These are phyloP conservation scores for Rhizophagus clarus DNA, from an alignment of 192 early-diverging fungal species.

Conservation along the genomic window DNA sequence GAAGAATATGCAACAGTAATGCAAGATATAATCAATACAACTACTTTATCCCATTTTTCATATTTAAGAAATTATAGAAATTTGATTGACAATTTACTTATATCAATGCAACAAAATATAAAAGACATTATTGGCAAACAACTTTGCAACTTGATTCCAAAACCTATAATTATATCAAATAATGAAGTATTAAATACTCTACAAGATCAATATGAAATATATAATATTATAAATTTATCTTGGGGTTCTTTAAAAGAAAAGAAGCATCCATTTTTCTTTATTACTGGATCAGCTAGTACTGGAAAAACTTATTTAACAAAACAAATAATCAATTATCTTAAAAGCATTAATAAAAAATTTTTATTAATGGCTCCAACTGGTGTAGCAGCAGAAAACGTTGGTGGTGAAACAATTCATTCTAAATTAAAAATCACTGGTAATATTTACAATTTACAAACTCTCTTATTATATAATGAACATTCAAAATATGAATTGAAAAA, in stretches of 20 bases:
- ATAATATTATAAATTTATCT: background rate
- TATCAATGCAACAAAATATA: no score
- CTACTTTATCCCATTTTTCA: no score
- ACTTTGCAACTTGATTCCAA: background rate
- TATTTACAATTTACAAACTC: background rate
- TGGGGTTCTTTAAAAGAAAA: background rate
- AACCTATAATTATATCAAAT: background rate
- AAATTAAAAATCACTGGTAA: background rate
- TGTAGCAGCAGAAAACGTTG: background rate
- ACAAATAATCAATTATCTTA: background rate
- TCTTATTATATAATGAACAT: background rate
- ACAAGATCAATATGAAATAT: background rate
- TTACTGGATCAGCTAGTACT: background rate
- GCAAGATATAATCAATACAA: no score
- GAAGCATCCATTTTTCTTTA: background rate
- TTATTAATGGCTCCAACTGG: constrained; percentile 19
- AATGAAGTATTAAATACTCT: background rate
- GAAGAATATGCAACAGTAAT: background rate
- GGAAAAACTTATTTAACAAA: background rate
- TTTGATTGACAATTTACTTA: no score
- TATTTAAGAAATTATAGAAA: no score
- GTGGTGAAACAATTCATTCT: constrained; percentile 5
- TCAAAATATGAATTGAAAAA: background rate
- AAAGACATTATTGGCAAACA: background rate
- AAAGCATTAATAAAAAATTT: background rate